Evolutionary conservation across 768 basidiomycete species (phyloP).

Genomic region (Cyclocybe cylindracea): DNA sequence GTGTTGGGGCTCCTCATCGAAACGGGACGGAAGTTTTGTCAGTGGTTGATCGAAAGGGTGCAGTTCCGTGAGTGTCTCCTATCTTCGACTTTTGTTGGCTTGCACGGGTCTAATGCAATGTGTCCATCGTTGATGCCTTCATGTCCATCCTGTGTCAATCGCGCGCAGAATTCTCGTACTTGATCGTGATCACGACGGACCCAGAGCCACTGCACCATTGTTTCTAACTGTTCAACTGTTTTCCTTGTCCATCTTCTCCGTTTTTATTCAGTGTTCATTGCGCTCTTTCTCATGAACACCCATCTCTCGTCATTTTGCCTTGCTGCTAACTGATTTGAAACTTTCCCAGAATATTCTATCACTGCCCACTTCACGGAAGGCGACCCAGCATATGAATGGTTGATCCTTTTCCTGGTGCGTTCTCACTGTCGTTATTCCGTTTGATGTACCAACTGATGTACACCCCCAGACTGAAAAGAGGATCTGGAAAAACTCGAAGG

Average conservation of each 20-base stretch:
- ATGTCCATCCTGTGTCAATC: too few relatives aligned
- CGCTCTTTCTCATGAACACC: too few relatives aligned
- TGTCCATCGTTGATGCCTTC: too few relatives aligned
- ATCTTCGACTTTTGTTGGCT: background rate
- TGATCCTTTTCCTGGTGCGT: constrained; percentile 38
- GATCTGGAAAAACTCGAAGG: constrained; percentile 40
- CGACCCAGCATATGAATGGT: constrained; percentile 46
- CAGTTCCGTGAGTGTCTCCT: constrained; percentile 22
- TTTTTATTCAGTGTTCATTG: background rate
- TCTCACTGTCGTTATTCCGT: background rate
- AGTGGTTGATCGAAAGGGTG: constrained; percentile 36
- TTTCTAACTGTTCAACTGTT: background rate
- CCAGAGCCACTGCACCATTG: too few relatives aligned
- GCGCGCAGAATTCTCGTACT: too few relatives aligned
- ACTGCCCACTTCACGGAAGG: constrained; percentile 38
- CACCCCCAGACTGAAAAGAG: constrained; percentile 38
- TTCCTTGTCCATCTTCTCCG: background rate
- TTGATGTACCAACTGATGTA: background rate
- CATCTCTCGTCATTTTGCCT: too few relatives aligned
- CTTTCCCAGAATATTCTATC: constrained; percentile 34
- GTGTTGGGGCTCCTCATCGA: constrained; percentile 39
- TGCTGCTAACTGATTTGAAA: too few relatives aligned
- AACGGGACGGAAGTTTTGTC: constrained; percentile 36
- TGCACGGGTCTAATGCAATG: too few relatives aligned
- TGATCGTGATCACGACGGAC: too few relatives aligned